These are phyloP conservation scores for Mycoemilia scoparia DNA, from an alignment of 192 early-diverging fungal genomes.

Conservation along the genomic window DNA sequence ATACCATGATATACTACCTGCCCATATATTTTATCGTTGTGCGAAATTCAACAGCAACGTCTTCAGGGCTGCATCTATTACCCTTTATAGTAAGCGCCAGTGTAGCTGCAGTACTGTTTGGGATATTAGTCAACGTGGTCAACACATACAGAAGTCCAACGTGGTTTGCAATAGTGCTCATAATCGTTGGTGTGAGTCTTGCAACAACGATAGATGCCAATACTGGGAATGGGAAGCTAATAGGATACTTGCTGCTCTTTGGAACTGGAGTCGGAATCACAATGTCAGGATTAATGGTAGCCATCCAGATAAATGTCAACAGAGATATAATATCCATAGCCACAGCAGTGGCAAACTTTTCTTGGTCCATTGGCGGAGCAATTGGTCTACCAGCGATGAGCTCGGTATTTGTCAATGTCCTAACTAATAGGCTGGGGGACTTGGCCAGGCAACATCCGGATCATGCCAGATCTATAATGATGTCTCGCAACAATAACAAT, in stretches of 20 bases:
- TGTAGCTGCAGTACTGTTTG: constrained; percentile 16
- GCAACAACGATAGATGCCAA: constrained; percentile 17
- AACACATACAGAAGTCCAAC: constrained; percentile 17
- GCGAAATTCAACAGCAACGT: constrained; percentile 21
- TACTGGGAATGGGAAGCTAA: constrained; percentile 15
- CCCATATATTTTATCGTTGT: constrained; percentile 28
- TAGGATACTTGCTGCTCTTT: constrained; percentile 15
- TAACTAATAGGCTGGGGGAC: no score
- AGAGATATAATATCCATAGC: constrained; percentile 17
- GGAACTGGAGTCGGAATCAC: constrained; percentile 27
- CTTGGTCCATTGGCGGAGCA: constrained; percentile 26
- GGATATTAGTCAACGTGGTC: constrained; percentile 22
- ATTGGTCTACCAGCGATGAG: constrained; percentile 26
- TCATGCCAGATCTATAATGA: constrained; percentile 3
- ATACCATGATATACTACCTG: constrained; percentile 26
- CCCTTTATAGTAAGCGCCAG: constrained; percentile 22
- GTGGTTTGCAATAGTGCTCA: constrained; percentile 13
- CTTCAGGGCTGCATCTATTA: constrained; percentile 22
- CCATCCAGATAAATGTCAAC: constrained; percentile 20
- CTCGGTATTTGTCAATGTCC: no score
- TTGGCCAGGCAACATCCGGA: constrained; percentile 6
- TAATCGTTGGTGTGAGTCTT: constrained; percentile 23
- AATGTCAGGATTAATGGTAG: constrained; percentile 23
- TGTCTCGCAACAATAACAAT: constrained; percentile 14
- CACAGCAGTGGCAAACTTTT: constrained; percentile 25